Evolutionary conservation across 148 eudicot genomes (phyloP), one percentile per base, ranked within the genome.

Genomic region (Persicaria tinctoria): DNA sequence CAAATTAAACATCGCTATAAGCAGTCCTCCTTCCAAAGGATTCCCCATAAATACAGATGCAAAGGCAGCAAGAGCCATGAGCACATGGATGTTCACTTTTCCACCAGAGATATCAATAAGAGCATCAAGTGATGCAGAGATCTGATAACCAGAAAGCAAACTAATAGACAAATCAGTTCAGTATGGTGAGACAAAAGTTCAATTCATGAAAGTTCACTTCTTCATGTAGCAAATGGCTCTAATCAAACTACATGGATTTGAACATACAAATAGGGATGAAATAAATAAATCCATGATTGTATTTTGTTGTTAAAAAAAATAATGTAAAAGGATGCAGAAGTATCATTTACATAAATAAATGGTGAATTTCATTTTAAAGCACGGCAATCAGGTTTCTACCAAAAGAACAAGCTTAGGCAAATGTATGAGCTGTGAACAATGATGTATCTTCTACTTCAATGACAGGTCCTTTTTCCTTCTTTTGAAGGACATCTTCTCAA

Each of bases 41-140:
- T 95, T 95, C 79, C 98, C 97, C 98, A 92, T 92, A 72, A 95
- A 89, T 48, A 83, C 84, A 0, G 98, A 92, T 76, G 98, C 97
- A 81, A 95, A 90, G 73, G 91, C 98, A 41, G 98, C 98, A 77
- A 92, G 88, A 64, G 98, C 96, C 98, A 95, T 95, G 51, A 95
- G 93, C 53, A 95, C 98, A 80, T 95, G 97, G 81, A 95, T 95
- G 82, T 95, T 95, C n/a, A 95, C 93, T 82, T 85, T 95, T 44
- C 98, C 98, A 60, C 96, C 98, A 70, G 85, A 53, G 54, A 95
- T 84, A 83, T 95, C 98, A 73, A 90, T 72, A 47, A 89, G 85
- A 51, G 97, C 96, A 78, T 95, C 98, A 73, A 89, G 80, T 77
- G 92, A 85, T 73, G 98, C 89, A 16, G 98, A 87, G 14, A 92